Evolutionary conservation across 257 asterid species (phyloP).

Genomic region (Solanum sitiens): DNA sequence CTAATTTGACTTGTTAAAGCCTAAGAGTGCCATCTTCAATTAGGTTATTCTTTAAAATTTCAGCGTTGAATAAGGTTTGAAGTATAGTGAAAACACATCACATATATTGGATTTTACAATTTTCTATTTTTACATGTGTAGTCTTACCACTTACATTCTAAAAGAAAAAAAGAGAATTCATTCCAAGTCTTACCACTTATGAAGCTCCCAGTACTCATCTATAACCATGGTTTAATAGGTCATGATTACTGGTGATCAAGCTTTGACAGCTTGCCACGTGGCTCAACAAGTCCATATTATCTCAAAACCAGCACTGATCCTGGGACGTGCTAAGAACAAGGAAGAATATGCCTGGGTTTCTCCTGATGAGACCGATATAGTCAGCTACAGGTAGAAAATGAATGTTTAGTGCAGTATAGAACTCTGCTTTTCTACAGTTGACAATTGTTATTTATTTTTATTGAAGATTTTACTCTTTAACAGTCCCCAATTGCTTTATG

Average conservation of each 20-base stretch:
- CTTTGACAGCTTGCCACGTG: conserved; percentile 98
- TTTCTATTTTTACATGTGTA: neutral
- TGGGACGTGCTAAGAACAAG: conserved; percentile 39
- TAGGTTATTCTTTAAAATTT: neutral
- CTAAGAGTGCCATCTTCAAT: neutral
- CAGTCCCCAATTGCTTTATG: neutral
- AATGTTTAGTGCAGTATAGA: neutral
- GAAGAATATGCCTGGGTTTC: conserved; percentile 78
- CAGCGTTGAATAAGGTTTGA: neutral
- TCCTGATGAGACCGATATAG: conserved; percentile 59
- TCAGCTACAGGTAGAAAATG: conserved; percentile 48
- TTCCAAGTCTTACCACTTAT: neutral
- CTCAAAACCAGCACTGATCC: conserved; percentile 79
- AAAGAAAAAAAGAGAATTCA: neutral
- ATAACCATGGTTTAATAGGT: conserved; percentile 36
- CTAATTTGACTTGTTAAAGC: neutral
- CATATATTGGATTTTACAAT: neutral
- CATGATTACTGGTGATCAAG: conserved; percentile 99
- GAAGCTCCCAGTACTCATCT: neutral
- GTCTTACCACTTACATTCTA: neutral
- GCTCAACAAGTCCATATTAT: conserved; percentile 90
- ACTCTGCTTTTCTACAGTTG: neutral
- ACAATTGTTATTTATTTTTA: neutral
- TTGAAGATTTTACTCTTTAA: neutral
- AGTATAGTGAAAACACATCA: neutral